phyloP scores from a whole-genome alignment of 495 filamentous ascomycete species.

The Podospora conica region DNA sequence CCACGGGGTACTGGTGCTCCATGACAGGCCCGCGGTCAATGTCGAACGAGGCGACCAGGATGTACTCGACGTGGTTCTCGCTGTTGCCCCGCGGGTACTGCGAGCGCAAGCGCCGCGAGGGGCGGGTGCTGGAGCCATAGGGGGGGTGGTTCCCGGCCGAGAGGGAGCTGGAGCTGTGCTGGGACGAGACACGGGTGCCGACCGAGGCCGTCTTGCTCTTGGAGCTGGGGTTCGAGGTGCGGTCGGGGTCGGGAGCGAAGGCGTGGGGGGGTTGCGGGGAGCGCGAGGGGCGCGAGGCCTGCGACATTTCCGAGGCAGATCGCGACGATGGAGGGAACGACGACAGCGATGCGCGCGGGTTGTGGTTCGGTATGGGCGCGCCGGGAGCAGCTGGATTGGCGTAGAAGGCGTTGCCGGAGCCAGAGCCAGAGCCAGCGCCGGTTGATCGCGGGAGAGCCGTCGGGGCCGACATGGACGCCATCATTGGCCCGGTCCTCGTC shows the following conservation, averaged over 20 bases:
- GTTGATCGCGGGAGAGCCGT: conserved; percentile 13
- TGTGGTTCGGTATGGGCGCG: conserved; percentile 14
- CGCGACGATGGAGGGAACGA: conserved; percentile 54
- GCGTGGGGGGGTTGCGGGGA: conserved; percentile 45
- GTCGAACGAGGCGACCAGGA: conserved; percentile 96
- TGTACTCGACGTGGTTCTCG: conserved; percentile 97
- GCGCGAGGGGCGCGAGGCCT: conserved; percentile 40
- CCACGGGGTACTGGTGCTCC: conserved; percentile 93
- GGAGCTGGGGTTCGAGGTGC: conserved; percentile 49
- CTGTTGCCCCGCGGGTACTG: conserved; percentile 75
- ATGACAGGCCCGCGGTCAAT: conserved; percentile 94
- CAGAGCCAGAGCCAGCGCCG: neutral
- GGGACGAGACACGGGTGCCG: conserved; percentile 43
- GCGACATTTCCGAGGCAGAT: conserved; percentile 48
- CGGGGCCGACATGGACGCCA: conserved; percentile 3
- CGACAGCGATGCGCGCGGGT: conserved; percentile 50
- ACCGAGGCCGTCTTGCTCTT: conserved; percentile 50
- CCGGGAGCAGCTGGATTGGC: conserved; percentile 10
- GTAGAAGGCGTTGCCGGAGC: conserved; percentile 7
- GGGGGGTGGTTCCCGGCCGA: conserved; percentile 37
- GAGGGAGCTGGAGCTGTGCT: conserved; percentile 51
- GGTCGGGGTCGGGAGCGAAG: conserved; percentile 37
- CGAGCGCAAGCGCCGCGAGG: conserved; percentile 56
- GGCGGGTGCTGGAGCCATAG: conserved; percentile 36
- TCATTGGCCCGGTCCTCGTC: conserved; percentile 4